A percentile compares a stretch with the other conserved stretches of the same genome.
phyloP scores from a whole-genome alignment of 2,329 filamentous ascomycete species.

The Neopestalotiopsis sp. region DNA sequence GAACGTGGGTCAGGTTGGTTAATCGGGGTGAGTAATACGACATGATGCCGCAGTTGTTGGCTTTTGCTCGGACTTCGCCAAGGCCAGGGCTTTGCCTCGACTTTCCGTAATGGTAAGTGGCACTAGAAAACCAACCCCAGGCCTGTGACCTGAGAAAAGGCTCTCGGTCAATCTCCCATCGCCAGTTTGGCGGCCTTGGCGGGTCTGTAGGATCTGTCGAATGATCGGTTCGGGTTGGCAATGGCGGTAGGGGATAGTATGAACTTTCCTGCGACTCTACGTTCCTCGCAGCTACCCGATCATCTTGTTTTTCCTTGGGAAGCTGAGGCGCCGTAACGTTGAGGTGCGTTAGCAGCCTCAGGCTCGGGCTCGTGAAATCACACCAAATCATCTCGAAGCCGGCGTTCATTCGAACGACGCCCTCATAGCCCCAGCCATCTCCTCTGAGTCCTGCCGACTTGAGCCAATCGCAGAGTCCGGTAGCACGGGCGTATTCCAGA shows the following conservation, averaged over 20 bases:
- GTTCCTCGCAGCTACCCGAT: slow-evolving; percentile 15
- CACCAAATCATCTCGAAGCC: slow-evolving; percentile 60
- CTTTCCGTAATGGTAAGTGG: slow-evolving; percentile 47
- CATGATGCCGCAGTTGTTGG: slow-evolving; percentile 47
- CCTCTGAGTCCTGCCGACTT: slow-evolving; percentile 44
- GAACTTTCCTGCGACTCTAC: slow-evolving; percentile 26
- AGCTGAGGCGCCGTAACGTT: slow-evolving; percentile 52
- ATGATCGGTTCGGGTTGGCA: slow-evolving; percentile 40
- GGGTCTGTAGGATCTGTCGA: slow-evolving; percentile 39
- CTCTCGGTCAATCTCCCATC: slow-evolving; percentile 34
- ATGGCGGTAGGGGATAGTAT: slow-evolving; percentile 41
- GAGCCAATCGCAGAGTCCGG: slow-evolving; percentile 52
- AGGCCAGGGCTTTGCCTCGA: slow-evolving; percentile 40
- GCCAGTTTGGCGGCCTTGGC: slow-evolving; percentile 44
- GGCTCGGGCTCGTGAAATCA: slow-evolving; percentile 49
- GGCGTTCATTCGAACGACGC: slow-evolving; percentile 55
- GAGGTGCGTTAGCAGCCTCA: slow-evolving; percentile 46
- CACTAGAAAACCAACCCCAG: slow-evolving; percentile 52
- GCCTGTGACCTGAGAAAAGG: slow-evolving; percentile 44
- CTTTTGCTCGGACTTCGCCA: slow-evolving; percentile 46
- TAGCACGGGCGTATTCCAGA: slow-evolving; percentile 53
- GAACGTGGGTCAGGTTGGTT: slow-evolving; percentile 32
- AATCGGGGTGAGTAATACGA: slow-evolving; percentile 50
- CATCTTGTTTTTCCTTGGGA: slow-evolving; percentile 18
- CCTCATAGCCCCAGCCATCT: slow-evolving; percentile 53